A percentile compares a stretch with the other conserved stretches of the same genome.
These are phyloP conservation scores for Metarhizium robertsii DNA, from an alignment of 2,329 filamentous ascomycete genomes.

Conservation along the genomic window DNA sequence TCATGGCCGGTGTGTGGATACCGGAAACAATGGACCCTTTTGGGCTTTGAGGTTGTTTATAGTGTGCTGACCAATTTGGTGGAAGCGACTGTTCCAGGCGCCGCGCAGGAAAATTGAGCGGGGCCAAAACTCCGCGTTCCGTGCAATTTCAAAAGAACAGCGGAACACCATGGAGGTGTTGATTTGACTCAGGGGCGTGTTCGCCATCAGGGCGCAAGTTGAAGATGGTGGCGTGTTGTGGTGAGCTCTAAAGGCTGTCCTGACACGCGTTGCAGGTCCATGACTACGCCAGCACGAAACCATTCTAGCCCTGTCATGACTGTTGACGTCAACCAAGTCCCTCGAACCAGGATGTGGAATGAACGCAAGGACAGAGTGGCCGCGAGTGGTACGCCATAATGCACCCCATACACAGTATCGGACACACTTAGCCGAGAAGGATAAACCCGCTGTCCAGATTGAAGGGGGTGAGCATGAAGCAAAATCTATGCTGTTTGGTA, in stretches of 20 bases:
- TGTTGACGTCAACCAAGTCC: slow-evolving; percentile 4
- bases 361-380: not conserved
- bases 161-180: too few relatives aligned
- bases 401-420: not conserved
- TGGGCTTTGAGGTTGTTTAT: not conserved
- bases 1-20: not conserved
- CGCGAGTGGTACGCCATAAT: not conserved
- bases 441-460: not conserved
- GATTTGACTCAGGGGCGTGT: not conserved
- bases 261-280: too few relatives aligned
- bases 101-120: not conserved
- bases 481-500: not conserved
- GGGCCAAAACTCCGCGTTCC: not conserved
- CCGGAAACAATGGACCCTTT: not conserved
- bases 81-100: not conserved
- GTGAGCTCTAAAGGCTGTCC: not conserved
- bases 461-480: not conserved
- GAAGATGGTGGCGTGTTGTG: too few relatives aligned
- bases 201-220: too few relatives aligned
- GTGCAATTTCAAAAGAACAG: too few relatives aligned
- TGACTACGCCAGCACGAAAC: not conserved
- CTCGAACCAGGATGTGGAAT: not conserved
- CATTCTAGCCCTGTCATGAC: not conserved
- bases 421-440: not conserved
- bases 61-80: not conserved